Base-by-base conservation (phyloP, 441 rosid genomes). In the Raphanus hybrid region DNA sequence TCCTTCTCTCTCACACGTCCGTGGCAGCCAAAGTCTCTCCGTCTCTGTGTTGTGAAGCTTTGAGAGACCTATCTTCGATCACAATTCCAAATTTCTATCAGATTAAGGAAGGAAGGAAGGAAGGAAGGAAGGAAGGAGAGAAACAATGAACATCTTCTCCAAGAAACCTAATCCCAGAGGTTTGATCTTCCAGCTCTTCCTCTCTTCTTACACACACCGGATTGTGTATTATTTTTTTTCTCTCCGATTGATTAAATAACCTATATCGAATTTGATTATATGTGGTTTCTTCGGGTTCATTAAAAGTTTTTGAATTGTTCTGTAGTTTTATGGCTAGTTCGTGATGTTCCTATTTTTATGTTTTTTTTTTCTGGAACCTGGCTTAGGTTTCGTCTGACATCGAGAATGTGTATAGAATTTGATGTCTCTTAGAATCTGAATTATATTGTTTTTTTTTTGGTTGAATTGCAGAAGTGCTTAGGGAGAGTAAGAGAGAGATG, bases 401-500 rank as follows among this genome's bases (percentile, higher is more conserved):
- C 18, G 54, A 57, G 39, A 57, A 54, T 55, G 12, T 39, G 61
- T 10, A n/a, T 7, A 5, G 39, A 6, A 55, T 65, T 8, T 32
- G 34, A 3, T 54, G 70, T 26, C 8, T 45, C 35, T 23, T 5
- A 35, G 26, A 60, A 67, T 59, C 58, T 73, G 69, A 67, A 65
- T 20, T 20, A 7, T 43, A 3, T 32, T 3, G n/a, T 34, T 34
- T 34, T 34, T 34, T 34, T 34, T 29, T 5, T 29, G 67, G 67
- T 34, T 58, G 41, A 74, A 81, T 78, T 84, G 84, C 90, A 94
- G 99, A 94, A 87, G 93, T 83, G 41, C 91, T 92, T 77, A 84
- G 99, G 15, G 91, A 89, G 87, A 94, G 98, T 75, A 92, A 91
- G 79, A 85, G 94, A 77, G 97, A 94, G 83, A 88, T 94, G 97